These are phyloP conservation scores for Dryas alaskensis DNA, from an alignment of 306 rosid genomes.

Conservation along the genomic window DNA sequence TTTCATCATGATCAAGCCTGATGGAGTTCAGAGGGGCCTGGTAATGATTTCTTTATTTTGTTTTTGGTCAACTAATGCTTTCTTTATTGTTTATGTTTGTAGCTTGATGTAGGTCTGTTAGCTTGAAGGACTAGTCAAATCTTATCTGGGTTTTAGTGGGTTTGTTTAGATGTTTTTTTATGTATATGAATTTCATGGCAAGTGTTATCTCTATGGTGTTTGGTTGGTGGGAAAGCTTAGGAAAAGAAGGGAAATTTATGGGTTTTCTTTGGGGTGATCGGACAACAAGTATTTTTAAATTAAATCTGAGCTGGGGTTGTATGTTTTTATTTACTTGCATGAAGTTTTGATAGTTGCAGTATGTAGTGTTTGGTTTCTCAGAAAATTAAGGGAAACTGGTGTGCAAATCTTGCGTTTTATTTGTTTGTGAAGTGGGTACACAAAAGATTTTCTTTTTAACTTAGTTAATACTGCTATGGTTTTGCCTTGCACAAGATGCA, in stretches of 20 bases:
- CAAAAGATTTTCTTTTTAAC: neutral
- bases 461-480: neutral
- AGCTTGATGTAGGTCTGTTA: neutral
- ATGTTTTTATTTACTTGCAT: neutral
- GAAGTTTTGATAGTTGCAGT: neutral
- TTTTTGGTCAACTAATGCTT: neutral
- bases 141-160: constrained; percentile 14
- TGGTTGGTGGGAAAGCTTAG: constrained; percentile 10
- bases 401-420: neutral
- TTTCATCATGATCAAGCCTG: constrained; percentile 90
- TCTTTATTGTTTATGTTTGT: neutral
- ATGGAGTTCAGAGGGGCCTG: constrained; percentile 89
- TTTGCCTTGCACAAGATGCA: too few relatives aligned
- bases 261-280: neutral
- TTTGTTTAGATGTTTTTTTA: neutral
- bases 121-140: neutral
- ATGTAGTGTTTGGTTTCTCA: neutral
- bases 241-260: neutral
- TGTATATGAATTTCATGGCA: neutral
- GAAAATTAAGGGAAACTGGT: too few relatives aligned
- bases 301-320: neutral
- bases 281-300: neutral
- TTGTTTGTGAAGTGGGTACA: neutral
- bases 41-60: constrained; percentile 31
- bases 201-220: constrained; percentile 1